Conservation (phyloP, 1,139 yeast species). For the Zygoascus sp. region DNA sequence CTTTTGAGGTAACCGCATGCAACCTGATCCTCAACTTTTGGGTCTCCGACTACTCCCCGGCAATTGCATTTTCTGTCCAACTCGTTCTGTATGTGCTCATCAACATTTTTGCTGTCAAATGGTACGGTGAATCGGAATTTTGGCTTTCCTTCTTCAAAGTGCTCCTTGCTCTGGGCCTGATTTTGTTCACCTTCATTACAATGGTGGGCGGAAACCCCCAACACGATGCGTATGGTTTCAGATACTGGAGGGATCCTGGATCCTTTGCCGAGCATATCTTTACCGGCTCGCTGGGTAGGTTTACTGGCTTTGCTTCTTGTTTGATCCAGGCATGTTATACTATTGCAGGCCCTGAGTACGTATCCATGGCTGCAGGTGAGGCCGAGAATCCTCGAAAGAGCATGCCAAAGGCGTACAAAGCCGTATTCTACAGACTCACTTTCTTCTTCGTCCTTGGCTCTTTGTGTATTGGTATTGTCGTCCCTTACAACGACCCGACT, state of each 20-base stretch:
- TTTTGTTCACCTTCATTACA: conserved; percentile 66
- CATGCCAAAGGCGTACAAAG: conserved; percentile 75
- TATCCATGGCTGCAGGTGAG: conserved; percentile 80
- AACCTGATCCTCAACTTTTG: conserved; percentile 75
- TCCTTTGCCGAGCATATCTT: conserved; percentile 53
- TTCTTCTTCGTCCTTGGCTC: conserved; percentile 64
- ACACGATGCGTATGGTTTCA: conserved; percentile 60
- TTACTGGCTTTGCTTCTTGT: conserved; percentile 67
- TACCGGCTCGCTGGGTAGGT: conserved; percentile 58
- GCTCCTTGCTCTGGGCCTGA: conserved; percentile 63
- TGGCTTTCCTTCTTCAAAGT: conserved; percentile 76
- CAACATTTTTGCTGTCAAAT: conserved; percentile 65
- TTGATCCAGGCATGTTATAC: conserved; percentile 64
- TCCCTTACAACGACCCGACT: conserved; percentile 49
- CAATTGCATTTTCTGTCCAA: conserved; percentile 46
- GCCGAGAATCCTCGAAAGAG: conserved; percentile 69
- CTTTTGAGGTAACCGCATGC: conserved; percentile 77
- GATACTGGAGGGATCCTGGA: conserved; percentile 58
- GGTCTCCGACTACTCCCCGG: conserved; percentile 57
- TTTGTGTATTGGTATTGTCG: conserved; percentile 54
- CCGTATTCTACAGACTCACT: conserved; percentile 67
- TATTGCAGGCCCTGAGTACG: conserved; percentile 80
- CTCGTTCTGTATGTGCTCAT: conserved; percentile 57
- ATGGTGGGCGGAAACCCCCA: conserved; percentile 82
- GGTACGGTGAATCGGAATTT: conserved; percentile 76